These are phyloP conservation scores for Periconia sp. DNA, from an alignment of 2,329 filamentous ascomycete genomes.

Conservation along the genomic window DNA sequence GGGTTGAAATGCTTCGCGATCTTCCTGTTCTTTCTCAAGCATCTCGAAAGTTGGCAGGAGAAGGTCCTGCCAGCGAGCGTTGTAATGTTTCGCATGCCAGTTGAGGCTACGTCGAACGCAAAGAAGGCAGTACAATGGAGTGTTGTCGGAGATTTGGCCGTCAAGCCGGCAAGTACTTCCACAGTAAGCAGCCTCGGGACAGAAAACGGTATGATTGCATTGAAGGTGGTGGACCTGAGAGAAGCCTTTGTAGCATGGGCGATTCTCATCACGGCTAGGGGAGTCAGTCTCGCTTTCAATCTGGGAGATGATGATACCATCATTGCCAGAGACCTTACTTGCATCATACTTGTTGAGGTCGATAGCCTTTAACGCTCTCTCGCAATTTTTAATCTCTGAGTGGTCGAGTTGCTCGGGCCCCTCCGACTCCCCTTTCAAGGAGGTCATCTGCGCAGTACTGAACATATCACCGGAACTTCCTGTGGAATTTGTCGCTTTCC, in stretches of 20 bases:
- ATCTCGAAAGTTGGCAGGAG: neutral
- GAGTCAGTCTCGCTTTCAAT: too few relatives aligned
- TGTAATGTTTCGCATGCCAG: neutral
- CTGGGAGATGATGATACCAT: too few relatives aligned
- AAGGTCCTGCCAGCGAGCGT: slow-evolving; percentile 1
- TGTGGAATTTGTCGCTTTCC: too few relatives aligned
- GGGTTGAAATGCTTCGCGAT: neutral
- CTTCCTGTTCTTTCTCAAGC: neutral
- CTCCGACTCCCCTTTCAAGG: too few relatives aligned
- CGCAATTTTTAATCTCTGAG: too few relatives aligned
- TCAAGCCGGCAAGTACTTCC: neutral
- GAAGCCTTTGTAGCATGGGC: neutral
- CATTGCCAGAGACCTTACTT: too few relatives aligned
- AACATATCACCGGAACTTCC: too few relatives aligned
- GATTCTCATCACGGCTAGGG: neutral
- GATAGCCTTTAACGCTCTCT: too few relatives aligned
- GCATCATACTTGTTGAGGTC: too few relatives aligned
- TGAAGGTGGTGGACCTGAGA: neutral
- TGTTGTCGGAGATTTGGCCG: neutral
- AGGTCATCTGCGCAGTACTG: too few relatives aligned
- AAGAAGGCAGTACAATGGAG: neutral
- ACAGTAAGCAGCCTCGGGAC: neutral
- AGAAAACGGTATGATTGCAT: neutral
- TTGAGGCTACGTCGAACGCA: neutral
- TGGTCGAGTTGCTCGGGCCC: too few relatives aligned